Evolutionary conservation across 441 rosid species (phyloP), one percentile per base, ranked within the genome.

Genomic region (Eutrema salsugineum): DNA sequence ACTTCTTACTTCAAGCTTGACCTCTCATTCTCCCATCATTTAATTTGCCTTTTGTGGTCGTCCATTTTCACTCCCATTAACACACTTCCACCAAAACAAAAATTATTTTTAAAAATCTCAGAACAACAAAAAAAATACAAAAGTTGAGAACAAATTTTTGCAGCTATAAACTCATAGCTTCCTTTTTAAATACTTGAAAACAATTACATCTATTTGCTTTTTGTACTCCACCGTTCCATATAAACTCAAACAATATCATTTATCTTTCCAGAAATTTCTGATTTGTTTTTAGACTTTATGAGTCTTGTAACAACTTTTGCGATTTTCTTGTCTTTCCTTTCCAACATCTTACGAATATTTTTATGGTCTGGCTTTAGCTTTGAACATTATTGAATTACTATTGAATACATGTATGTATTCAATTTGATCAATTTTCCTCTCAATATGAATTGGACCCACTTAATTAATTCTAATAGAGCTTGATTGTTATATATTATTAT

Each of bases 211-310:
- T 66, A 24, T 66, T 50, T 66, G 35, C 36, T 8, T 49, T 46
- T 58, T 32, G 27, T 11, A 54, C 56, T 40, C 63, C 40, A 67
- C 5, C 28, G 6, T 67, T 74, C 63, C 68, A 59, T 67, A 42
- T 63, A 32, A 32, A 67, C 60, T 73, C 66, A 57, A 65, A 57
- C 77, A 65, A 36, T 49, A 73, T 47, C 72, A 57, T 66, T 38
- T 66, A 47, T 38, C 53, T 47, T 65, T 28, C 71, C 53, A 24
- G 19, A 48, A 65, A 28, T 57, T 47, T 57, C 44, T 73, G 5
- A 57, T 39, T 28, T 3, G 38, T 47, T 38, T 38, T 65, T 46
- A 73, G 47, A 66, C 38, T 58, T 66, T 48, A 36, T 16, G 68
- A 47, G 33, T 38, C 59, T 36, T 47, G 24, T 63, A 42, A 46